Evolutionary conservation across 441 rosid genomes (phyloP), one percentile per base, ranked within the genome.

Genomic region (Erysimum cheiri): DNA sequence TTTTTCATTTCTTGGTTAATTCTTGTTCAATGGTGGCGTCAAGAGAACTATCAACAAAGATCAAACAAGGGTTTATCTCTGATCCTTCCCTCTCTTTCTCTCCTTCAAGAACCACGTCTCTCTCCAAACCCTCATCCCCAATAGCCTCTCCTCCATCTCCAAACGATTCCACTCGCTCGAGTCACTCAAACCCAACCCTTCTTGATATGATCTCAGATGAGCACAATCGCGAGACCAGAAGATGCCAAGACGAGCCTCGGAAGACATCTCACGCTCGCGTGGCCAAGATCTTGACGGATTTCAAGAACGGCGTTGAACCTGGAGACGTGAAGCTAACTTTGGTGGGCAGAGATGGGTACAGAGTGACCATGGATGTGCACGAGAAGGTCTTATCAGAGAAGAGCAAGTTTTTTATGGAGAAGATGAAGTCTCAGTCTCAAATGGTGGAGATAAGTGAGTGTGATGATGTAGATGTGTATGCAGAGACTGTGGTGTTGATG

Each of bases 391-490:
- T 93, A 74, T 56, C 81, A 7, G 94, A 82, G 36, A 93, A 83
- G 67, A 93, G 97, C 54, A 80, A 87, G 28, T 91, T 85, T 71
- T 93, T 91, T 46, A 84, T 84, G 47, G 94, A 84, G 77, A 85
- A 82, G 76, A 76, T 93, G 80, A 80, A 77, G 69, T 64, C 35
- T 41, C 46, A 13, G n/a, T 78, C 85, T 77, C 92, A 87, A 50
- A 77, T 87, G 8, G 91, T 91, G 73, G 98, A 93, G 91, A 90
- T 93, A n/a, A 85, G 96, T 40, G 96, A 93, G 69, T 87, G 92
- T 67, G 97, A 88, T 77, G 96, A 89, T 73, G 86, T 93, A 4
- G 96, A 87, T 80, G 85, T 84, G 32, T 91, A 93, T 71, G 88
- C 91, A 41, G 93, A 93, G 85, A 80, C 89, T 56, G 81, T 93